Base-by-base conservation (phyloP, 768 basidiomycete species). In the Pleurotus salmoneostramineus region DNA sequence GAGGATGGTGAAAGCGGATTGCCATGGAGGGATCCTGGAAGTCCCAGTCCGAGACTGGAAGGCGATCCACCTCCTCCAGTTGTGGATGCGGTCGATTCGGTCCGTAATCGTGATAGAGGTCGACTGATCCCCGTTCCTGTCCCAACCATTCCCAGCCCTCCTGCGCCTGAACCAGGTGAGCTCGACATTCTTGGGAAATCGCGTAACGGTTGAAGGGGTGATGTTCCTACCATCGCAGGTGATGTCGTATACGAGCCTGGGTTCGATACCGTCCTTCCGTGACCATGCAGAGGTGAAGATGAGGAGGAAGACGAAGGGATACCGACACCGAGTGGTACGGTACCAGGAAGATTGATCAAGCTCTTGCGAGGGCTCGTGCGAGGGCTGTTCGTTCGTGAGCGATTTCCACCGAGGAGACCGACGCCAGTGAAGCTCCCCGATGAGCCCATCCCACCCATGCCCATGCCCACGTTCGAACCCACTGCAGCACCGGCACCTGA, bases 361-460 rank as follows among this genome's bases (percentile, higher is more conserved):
- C 52, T 37, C 52, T 43, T 55, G 11, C 36, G 52, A 12, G 52
- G 52, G 40, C 52, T 55, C 15, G 52, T 55, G 15, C 52, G 52
- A 11, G 52, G 52, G 52, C 52, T 55, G 27, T 32, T 55, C 8
- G 35, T 55, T 15, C 52, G 52, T 42, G 52, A 55, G n/a, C 52
- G 52, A 42, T 36, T 42, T 17, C 52, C 52, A 11, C 52, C 52
- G 15, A 40, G 10, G 11, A 52, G 35, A 15, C 50, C 50, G 3
- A 34, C n/a, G 27, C 37, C 50, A 35, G 33, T 36, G n/a, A 15
- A 51, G 31, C n/a, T 34, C 1, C 50, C 50, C 36, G 31, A 27
- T 27, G 21, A 27, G 21, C 21, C 21, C 21, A 27, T 27, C 21
- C 21, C 21, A 1, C 21, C 21, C 21, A 27, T 27, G 21, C 21